Percentiles rank a stretch among this genome's conserved stretches.
phyloP scores from a whole-genome alignment of 139 green algal genomes.

The Tetraselmis chui region DNA sequence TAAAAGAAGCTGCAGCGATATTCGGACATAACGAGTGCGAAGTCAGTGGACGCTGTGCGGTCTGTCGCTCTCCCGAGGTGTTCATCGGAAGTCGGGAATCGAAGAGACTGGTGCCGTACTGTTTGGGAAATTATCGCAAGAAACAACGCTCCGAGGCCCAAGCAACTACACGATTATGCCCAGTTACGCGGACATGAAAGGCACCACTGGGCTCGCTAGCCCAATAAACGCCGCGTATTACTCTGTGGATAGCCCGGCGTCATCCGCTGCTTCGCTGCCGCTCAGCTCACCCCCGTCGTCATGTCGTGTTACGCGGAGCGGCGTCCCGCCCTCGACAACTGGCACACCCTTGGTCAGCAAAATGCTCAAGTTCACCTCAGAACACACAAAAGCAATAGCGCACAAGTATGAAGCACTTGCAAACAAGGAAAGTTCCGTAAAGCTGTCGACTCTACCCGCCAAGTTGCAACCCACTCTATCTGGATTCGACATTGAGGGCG shows the following conservation, averaged over 20 bases:
- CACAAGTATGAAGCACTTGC: background rate
- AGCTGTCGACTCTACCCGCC: background rate
- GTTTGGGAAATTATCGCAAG: no score
- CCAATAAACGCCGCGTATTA: background rate
- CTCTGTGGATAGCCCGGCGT: background rate
- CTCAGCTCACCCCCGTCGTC: background rate
- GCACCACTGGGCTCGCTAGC: background rate
- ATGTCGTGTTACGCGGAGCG: background rate
- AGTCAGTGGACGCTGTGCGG: no score
- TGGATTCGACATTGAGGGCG: background rate
- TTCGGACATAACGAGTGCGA: no score
- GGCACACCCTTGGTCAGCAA: background rate
- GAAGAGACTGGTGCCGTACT: no score
- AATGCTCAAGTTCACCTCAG: background rate
- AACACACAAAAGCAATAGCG: background rate
- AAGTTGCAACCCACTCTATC: background rate
- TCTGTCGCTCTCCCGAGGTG: no score
- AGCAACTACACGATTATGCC: background rate
- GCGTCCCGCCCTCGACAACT: background rate
- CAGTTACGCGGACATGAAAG: background rate
- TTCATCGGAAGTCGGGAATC: no score
- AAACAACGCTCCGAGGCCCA: no score
- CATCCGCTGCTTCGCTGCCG: no score
- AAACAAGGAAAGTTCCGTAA: background rate
- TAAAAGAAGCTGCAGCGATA: no score